A percentile compares a stretch with the other conserved stretches of the same genome.
These are phyloP conservation scores for Dendrobium nobile DNA, from an alignment of 106 monocot species.

Conservation along the genomic window DNA sequence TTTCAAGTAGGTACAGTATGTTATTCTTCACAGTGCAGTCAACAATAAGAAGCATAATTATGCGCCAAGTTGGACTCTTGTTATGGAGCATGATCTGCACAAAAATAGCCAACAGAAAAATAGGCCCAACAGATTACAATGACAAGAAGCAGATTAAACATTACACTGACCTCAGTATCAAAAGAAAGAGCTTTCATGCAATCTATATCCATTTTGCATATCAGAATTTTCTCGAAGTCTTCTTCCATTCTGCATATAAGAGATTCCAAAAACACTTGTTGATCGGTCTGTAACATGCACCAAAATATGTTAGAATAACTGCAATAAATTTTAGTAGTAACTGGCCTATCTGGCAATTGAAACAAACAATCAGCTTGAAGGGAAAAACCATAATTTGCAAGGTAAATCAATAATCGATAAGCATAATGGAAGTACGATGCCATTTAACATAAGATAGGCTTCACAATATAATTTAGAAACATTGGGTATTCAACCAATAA, in stretches of 20 bases:
- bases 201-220: constrained; percentile 78
- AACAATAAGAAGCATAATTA: background rate
- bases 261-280: constrained; percentile 81
- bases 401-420: background rate
- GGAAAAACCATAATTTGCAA: background rate
- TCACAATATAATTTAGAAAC: background rate
- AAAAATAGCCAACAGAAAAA: background rate
- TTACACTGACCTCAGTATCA: constrained; percentile 71
- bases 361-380: background rate
- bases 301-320: background rate
- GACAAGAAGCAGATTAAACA: background rate
- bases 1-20: too few relatives aligned
- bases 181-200: constrained; percentile 68
- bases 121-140: background rate
- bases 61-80: background rate
- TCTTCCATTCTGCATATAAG: constrained; percentile 77
- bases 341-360: background rate
- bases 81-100: background rate
- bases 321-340: background rate
- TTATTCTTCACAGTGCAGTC: too few relatives aligned
- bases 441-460: background rate
- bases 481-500: too few relatives aligned
- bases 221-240: constrained; percentile 65
- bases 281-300: constrained; percentile 41
- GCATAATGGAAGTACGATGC: background rate